Percentiles rank a stretch among this genome's conserved stretches.
These are phyloP conservation scores for Candida michaelii DNA, from an alignment of 805 yeast species.

Conservation along the genomic window DNA sequence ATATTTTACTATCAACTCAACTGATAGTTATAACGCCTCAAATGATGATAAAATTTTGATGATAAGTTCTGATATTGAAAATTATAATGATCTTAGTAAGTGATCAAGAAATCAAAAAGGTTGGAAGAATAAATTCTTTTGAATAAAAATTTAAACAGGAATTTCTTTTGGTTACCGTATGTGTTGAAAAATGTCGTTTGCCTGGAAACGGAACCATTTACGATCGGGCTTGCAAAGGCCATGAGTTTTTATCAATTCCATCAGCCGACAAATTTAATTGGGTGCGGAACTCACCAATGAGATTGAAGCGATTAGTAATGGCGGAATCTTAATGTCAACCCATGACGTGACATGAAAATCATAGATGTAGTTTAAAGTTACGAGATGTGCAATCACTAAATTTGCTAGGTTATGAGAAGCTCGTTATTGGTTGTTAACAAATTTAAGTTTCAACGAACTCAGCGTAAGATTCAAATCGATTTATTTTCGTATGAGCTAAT, in stretches of 20 bases:
- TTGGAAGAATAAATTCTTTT: background rate
- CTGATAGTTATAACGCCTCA: background rate
- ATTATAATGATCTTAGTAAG: background rate
- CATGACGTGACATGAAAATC: too few species aligned
- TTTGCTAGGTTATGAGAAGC: too few species aligned
- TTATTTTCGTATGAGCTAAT: too few species aligned
- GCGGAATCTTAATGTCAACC: too few species aligned
- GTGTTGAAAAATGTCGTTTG: background rate
- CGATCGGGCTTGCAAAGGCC: background rate
- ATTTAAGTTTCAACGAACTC: too few species aligned
- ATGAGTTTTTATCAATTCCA: constrained; percentile 2
- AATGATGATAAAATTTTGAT: background rate
- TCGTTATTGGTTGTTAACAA: too few species aligned
- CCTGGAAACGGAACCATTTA: constrained; percentile 1
- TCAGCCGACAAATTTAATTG: constrained; percentile 1
- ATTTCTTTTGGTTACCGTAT: background rate
- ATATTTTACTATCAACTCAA: background rate
- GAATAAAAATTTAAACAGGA: background rate
- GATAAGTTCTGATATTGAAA: background rate
- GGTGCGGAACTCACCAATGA: background rate
- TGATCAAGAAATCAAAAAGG: background rate
- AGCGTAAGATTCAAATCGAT: too few species aligned
- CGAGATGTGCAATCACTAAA: too few species aligned
- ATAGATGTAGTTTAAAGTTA: too few species aligned
- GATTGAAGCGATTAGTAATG: background rate